Conservation (phyloP, 192 early-diverging fungal genomes). For the Geranomyces michiganensis region DNA sequence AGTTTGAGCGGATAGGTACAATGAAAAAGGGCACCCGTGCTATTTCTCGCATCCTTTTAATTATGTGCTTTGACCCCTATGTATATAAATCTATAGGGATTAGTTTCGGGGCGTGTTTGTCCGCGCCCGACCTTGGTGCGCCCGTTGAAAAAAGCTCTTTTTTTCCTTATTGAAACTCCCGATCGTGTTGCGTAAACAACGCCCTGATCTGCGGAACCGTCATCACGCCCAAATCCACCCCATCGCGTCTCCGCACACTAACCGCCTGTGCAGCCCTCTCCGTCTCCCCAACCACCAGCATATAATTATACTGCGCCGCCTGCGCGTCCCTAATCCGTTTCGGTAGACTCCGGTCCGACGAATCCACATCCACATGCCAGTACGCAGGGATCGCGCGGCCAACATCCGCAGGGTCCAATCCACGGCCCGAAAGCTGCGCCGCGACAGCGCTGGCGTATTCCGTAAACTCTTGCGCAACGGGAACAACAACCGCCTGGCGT, state of each 20-base stretch:
- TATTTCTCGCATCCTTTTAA: too few species aligned
- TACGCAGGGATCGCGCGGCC: conserved; percentile 29
- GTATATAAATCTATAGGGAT: too few species aligned
- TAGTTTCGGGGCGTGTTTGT: too few species aligned
- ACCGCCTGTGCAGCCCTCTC: conserved; percentile 72
- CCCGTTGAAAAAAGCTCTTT: too few species aligned
- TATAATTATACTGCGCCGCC: conserved; percentile 82
- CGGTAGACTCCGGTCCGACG: conserved; percentile 65
- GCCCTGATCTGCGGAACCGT: conserved; percentile 55
- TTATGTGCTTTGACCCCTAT: too few species aligned
- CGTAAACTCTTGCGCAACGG: conserved; percentile 61
- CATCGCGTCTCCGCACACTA: conserved; percentile 72
- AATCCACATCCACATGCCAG: conserved; percentile 84
- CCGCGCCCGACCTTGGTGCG: too few species aligned
- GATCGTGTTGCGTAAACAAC: conserved; percentile 42
- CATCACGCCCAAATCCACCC: conserved; percentile 64
- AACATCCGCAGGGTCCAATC: background rate
- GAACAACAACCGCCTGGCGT: conserved; percentile 84
- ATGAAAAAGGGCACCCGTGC: too few species aligned
- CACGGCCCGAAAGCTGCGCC: conserved; percentile 19
- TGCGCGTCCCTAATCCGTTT: conserved; percentile 83
- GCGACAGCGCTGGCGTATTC: conserved; percentile 70
- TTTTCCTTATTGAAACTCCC: conserved; percentile 2
- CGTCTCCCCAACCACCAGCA: conserved; percentile 83
- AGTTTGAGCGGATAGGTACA: too few species aligned